These are phyloP conservation scores for Termitomyces sp. DNA, from an alignment of 768 basidiomycete species.

Conservation along the genomic window DNA sequence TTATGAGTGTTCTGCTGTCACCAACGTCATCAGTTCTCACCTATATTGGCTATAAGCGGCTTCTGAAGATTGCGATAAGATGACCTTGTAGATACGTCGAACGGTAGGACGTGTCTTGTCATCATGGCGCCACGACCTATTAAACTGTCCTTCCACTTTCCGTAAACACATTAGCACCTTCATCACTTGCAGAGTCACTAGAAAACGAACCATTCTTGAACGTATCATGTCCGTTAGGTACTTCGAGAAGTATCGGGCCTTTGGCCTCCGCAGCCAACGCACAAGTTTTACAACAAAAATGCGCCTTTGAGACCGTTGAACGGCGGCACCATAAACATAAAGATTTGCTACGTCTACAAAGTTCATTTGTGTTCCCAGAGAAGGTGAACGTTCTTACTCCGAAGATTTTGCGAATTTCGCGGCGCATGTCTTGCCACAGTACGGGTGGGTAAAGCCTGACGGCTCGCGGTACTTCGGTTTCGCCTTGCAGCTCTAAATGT, in stretches of 20 bases:
- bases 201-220: slow-evolving; percentile 57
- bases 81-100: slow-evolving; percentile 60
- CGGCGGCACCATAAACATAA: slow-evolving; percentile 61
- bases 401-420: neutral
- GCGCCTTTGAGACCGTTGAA: slow-evolving; percentile 46
- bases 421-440: slow-evolving; percentile 63
- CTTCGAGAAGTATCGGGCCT: slow-evolving; percentile 57
- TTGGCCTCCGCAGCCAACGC: slow-evolving; percentile 49
- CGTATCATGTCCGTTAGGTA: slow-evolving; percentile 54
- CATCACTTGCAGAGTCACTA: neutral
- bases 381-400: neutral
- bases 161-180: neutral
- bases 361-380: neutral
- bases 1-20: neutral
- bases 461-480: slow-evolving; percentile 61
- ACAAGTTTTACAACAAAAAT: slow-evolving; percentile 61
- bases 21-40: slow-evolving; percentile 29
- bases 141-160: slow-evolving; percentile 64
- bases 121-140: slow-evolving; percentile 62
- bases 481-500: slow-evolving; percentile 49
- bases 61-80: slow-evolving; percentile 44
- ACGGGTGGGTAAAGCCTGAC: slow-evolving; percentile 49
- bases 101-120: slow-evolving; percentile 55
- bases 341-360: slow-evolving; percentile 39
- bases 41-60: slow-evolving; percentile 59